Base-by-base conservation (phyloP, 805 yeast species). In the Pichia gijzeniarum region DNA sequence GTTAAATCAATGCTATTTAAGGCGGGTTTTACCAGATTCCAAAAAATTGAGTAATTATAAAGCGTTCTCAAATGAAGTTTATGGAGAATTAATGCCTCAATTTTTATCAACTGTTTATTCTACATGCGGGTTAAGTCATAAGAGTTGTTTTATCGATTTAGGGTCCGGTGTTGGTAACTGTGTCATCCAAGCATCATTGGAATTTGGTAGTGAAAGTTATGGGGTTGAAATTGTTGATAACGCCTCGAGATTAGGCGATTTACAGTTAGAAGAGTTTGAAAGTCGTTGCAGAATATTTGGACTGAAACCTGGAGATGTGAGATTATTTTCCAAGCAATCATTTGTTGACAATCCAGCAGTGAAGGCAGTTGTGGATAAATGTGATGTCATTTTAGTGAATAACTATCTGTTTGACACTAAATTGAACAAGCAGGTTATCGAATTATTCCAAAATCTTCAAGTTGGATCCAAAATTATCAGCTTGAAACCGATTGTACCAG, bases 121-220 rank as follows among this genome's bases (percentile, higher is more conserved):
- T 5, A 70, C 79, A 53, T 82, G 88, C 41, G 73, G 71, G 1
- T 64, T 89, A 41, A 62, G 67, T 32, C 70, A 77, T 1, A 64
- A 62, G 1, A 74, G 77, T 37, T 74, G 70, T n/a, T 89, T 88
- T 56, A 79, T 90, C 50, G 97, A 90, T 63, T 69, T 90, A 20
- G 97, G 97, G 0, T 87, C 95, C 0, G 97, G 97, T 14, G 96
- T 90, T 14, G 97, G 96, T 0, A 90, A 90, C 59, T 87, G 96
- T 47, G 82, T 85, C 0, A 73, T 89, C 35, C 96, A 89, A 61
- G 95, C 96, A 0, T 88, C 96, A 0, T 62, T 90, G 31, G 95
- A 89, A 56, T 79, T 77, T 59, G 95, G 96, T 2, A 84, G 89
- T 49, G 71, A 71, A 43, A 82, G 95, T 61, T 87, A 85, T 57